Conservation (phyloP, 2,329 filamentous ascomycete species). For the Alternaria postmessia region DNA sequence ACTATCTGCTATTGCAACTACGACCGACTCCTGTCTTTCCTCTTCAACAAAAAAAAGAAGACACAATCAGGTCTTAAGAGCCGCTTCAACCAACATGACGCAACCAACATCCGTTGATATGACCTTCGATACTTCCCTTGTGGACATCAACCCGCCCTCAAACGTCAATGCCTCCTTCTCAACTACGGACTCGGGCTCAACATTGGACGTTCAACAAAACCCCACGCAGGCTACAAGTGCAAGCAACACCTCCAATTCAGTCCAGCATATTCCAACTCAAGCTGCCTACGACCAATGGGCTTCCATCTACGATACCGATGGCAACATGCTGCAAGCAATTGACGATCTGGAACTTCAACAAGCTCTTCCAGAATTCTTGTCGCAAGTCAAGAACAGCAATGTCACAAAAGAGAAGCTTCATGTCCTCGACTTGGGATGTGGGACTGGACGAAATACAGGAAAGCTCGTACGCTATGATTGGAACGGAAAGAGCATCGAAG, state of each 20-base stretch:
- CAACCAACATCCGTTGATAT: conserved; percentile 46
- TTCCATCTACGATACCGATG: conserved; percentile 69
- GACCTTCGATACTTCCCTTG: conserved; percentile 52
- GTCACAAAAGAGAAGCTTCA: conserved; percentile 34
- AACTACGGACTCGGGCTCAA: conserved; percentile 46
- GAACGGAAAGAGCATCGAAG: conserved; percentile 36
- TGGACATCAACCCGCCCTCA: conserved; percentile 38
- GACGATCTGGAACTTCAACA: conserved; percentile 65
- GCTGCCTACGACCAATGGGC: conserved; percentile 62
- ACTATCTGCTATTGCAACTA: neutral
- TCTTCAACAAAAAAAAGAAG: neutral
- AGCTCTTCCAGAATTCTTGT: conserved; percentile 61
- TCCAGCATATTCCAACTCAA: conserved; percentile 50
- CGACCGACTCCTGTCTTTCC: neutral
- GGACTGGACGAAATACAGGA: conserved; percentile 69
- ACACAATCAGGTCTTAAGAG: neutral
- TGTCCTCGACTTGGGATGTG: conserved; percentile 70
- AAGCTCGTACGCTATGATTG: conserved; percentile 56
- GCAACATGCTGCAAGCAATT: conserved; percentile 71
- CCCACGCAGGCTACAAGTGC: conserved; percentile 17
- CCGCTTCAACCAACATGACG: conserved; percentile 38
- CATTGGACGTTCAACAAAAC: conserved; percentile 29
- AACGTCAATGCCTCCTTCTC: conserved; percentile 44
- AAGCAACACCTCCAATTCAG: conserved; percentile 19
- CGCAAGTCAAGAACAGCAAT: conserved; percentile 28